Evolutionary conservation across 2,329 filamentous ascomycete genomes (phyloP).

Genomic region (Ascochyta koolunga): DNA sequence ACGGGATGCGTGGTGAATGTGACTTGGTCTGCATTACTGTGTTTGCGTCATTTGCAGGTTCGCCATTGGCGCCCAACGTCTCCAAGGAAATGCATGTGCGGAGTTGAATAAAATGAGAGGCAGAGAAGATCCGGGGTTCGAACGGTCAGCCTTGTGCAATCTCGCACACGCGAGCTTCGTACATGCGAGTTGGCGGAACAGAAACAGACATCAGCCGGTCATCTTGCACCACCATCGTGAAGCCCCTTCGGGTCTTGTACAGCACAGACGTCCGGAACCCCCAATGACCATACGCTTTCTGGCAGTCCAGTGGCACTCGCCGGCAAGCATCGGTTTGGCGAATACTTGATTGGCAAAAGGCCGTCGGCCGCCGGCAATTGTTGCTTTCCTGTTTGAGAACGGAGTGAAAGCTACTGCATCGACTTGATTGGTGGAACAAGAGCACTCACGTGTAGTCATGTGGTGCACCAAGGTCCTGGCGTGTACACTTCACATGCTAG

Average conservation of each 20-base stretch:
- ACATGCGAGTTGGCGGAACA: slow-evolving; percentile 10
- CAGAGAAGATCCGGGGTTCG: slow-evolving; percentile 25
- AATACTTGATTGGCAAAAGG: slow-evolving; percentile 2
- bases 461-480: slow-evolving; percentile 5
- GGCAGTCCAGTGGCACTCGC: neutral
- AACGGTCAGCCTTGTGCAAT: slow-evolving; percentile 28
- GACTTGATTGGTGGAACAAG: slow-evolving; percentile 15
- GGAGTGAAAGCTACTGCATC: slow-evolving; percentile 21
- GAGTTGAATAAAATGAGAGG: slow-evolving; percentile 23
- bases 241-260: slow-evolving; percentile 5
- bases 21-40: slow-evolving; percentile 10
- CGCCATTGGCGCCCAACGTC: slow-evolving; percentile 19
- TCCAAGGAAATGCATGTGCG: slow-evolving; percentile 23
- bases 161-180: slow-evolving; percentile 17
- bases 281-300: slow-evolving; percentile 5
- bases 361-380: slow-evolving; percentile 4
- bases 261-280: slow-evolving; percentile 6
- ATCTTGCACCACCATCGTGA: slow-evolving; percentile 17
- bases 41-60: slow-evolving; percentile 8
- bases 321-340: neutral
- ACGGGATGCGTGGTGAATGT: slow-evolving; percentile 25
- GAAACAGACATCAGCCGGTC: slow-evolving; percentile 16
- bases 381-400: slow-evolving; percentile 22
- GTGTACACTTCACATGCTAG: slow-evolving; percentile 21
- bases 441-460: slow-evolving; percentile 24